Evolutionary conservation across 305 asterid species (phyloP), one percentile per base, ranked within the genome.

Genomic region (Plantago coronopus): DNA sequence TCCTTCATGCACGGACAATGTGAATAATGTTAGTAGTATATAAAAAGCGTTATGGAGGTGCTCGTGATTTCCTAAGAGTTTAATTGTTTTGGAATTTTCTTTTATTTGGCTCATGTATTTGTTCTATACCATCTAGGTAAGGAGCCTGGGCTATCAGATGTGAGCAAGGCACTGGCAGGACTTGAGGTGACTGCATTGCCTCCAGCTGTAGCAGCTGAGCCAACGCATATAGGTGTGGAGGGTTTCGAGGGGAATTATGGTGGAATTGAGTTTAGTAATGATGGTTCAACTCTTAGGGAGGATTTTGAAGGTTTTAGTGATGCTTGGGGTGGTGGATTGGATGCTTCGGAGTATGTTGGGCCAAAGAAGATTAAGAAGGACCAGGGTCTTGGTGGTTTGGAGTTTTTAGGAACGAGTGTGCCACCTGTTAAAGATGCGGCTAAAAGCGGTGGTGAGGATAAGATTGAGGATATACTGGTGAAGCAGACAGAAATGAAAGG

Each of bases 301-400:
- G 97, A 89, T 73, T 89, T 89, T 69, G 97, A 89, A 77, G 97
- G 97, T 59, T 79, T 84, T 65, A 87, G 76, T 78, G 89, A 74
- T 73, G 94, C 97, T 53, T 89, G 95, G 94, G 97, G 97, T 64
- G 97, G 97, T 34, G 97, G 97, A 66, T 83, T 89, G 82, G 97
- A 89, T 74, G 97, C 86, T 17, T 86, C 95, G 0, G 97, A 89
- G 68, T 89, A 68, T 69, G 91, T 89, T 27, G 97, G 88, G 48
- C 29, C 89, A 10, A 89, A 89, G 82, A 89, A 89, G 79, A 76
- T 89, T 63, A 59, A 57, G 58, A 89, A 83, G 74, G 82, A 78
- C 29, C 74, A 71, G 63, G 97, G 97, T 60, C 95, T 89, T 37
- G 95, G 95, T 71, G 97, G 97, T 55, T 91, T 89, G 76, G 97